Evolutionary conservation across 345 rosid species (phyloP), one percentile per base, ranked within the genome.

Genomic region (Fremontodendron californicum): DNA sequence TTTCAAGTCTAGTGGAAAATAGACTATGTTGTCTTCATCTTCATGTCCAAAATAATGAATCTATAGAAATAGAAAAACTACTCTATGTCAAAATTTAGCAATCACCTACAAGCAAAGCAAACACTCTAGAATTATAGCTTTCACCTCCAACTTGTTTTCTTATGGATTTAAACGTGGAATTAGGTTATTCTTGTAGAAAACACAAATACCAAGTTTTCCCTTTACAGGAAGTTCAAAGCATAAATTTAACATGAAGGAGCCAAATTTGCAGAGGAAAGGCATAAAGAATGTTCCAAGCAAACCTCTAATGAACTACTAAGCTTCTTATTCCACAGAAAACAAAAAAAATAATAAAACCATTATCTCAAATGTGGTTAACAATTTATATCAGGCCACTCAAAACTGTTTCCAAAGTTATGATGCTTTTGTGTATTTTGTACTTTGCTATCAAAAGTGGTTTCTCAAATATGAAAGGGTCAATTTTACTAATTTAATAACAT

Each of bases 401-500:
- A 31, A 29, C 15, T 31, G 40, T 33, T 31, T 16, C 11, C n/a
- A 61, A 61, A 33, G 9, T 61, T 16, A 61, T 29, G n/a, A 61
- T 31, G 40, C 11, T 29, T 61, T 61, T 61, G 5, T 61, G 66
- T 6, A 6, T 27, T 61, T 31, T 61, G 9, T 29, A 29, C 66
- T 15, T 61, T 16, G 12, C 18, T 6, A 31, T 6, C 40, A 29
- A 15, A 61, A 31, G 66, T 29, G 66, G 21, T 31, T 61, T 31
- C 66, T 61, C 66, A 25, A 61, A 61, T 31, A 61, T 61, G 66
- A 61, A 31, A 61, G n/a, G 66, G 39, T 16, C 66, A 61, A 61
- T 2, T 61, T 65, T 35, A 51, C 21, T 51, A 46, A 31, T 9
- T n/a, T 18, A 70, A 77, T 70, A 61, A 13, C 27, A 35, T 8